Percentiles rank a stretch among this genome's conserved stretches.
These are phyloP conservation scores for Stipa capillata DNA, from an alignment of 176 grass and related monocot genomes.

Conservation along the genomic window DNA sequence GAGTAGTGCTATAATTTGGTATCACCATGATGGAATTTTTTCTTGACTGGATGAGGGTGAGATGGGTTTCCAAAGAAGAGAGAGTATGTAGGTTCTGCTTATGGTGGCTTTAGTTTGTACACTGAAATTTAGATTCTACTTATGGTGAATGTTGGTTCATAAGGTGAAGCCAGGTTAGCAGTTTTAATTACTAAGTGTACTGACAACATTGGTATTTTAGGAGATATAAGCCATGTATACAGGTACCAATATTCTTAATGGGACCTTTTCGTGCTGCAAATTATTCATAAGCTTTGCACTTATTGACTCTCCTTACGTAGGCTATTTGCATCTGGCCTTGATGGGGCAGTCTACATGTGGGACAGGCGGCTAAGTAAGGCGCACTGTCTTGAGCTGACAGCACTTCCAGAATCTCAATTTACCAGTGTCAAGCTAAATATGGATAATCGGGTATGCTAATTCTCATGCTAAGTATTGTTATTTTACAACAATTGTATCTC, in stretches of 20 bases:
- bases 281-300: constrained; percentile 8
- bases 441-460: constrained; percentile 58
- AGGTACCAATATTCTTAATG: neutral
- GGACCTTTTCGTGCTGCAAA: neutral
- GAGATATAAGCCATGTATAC: neutral
- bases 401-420: constrained; percentile 58
- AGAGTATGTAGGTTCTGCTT: constrained; percentile 1
- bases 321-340: constrained; percentile 77
- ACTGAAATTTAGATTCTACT: neutral
- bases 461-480: neutral
- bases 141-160: neutral
- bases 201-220: neutral
- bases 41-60: neutral
- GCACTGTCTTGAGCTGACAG: constrained; percentile 63
- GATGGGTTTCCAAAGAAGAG: neutral
- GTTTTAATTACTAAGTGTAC: neutral
- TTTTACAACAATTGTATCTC: neutral
- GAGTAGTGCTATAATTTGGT: neutral
- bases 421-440: constrained; percentile 61
- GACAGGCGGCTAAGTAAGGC: constrained; percentile 60
- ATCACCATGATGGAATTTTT: neutral
- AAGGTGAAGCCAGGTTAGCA: neutral
- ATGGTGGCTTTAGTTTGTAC: neutral
- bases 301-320: constrained; percentile 25
- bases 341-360: constrained; percentile 83